Percentiles rank a stretch among this genome's conserved stretches.
Conservation (phyloP, 345 rosid genomes). For the Citrus unshiu region DNA sequence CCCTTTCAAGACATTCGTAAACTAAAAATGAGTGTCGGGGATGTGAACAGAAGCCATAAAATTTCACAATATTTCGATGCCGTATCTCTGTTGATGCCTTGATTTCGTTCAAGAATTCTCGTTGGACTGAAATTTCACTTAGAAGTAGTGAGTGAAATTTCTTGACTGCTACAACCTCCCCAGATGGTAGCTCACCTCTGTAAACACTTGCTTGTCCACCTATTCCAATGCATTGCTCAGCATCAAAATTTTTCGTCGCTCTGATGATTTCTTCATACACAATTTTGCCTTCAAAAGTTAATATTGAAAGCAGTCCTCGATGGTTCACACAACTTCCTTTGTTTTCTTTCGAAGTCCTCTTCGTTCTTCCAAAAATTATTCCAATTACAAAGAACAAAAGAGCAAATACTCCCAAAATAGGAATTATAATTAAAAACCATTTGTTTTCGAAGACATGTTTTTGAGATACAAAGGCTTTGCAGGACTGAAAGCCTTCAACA, state of each 20-base stretch:
- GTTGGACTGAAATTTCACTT: background rate
- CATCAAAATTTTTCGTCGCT: slow-evolving; percentile 5
- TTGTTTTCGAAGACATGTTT: background rate
- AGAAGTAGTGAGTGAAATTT: slow-evolving; percentile 18
- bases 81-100: slow-evolving; percentile 14
- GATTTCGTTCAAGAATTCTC: slow-evolving; percentile 24
- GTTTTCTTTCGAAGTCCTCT: background rate
- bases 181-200: slow-evolving; percentile 8
- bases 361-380: background rate
- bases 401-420: background rate
- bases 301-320: background rate
- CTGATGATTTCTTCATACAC: slow-evolving; percentile 21
- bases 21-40: slow-evolving; percentile 24
- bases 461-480: background rate
- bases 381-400: background rate
- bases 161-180: slow-evolving; percentile 27
- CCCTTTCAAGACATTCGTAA: slow-evolving; percentile 30
- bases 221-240: slow-evolving; percentile 21
- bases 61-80: slow-evolving; percentile 36
- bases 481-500: background rate
- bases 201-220: slow-evolving; percentile 15
- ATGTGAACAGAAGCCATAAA: slow-evolving; percentile 30
- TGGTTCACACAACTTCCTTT: background rate
- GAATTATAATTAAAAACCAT: background rate
- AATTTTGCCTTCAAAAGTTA: slow-evolving; percentile 17